These are phyloP conservation scores for Aspergillus proliferans DNA, from an alignment of 2,329 filamentous ascomycete species.

Conservation along the genomic window DNA sequence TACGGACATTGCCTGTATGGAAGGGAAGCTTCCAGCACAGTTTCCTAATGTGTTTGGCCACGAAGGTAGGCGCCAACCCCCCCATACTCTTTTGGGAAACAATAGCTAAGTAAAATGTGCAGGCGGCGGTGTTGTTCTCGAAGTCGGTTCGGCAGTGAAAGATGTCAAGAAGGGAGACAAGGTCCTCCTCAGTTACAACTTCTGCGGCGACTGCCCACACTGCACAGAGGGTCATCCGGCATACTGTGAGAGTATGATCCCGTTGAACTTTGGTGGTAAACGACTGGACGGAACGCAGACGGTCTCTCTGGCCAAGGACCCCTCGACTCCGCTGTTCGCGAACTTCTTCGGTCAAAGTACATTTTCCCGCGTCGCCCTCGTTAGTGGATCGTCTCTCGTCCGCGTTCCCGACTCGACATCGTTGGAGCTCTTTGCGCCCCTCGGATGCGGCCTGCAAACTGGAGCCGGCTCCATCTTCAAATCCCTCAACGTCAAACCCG, in stretches of 20 bases:
- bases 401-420: constrained; percentile 11
- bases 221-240: constrained; percentile 13
- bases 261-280: constrained; percentile 11
- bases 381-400: constrained; percentile 17
- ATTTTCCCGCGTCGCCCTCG: constrained; percentile 27
- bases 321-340: constrained; percentile 8
- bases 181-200: constrained; percentile 26
- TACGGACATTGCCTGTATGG: constrained; percentile 26
- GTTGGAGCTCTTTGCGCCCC: constrained; percentile 19
- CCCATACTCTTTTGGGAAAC: background rate
- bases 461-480: constrained; percentile 23
- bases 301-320: background rate
- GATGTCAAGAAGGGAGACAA: constrained; percentile 41
- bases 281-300: constrained; percentile 6
- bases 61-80: constrained; percentile 10
- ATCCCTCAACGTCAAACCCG: constrained; percentile 10
- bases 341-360: constrained; percentile 36
- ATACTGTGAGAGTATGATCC: constrained; percentile 10
- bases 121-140: constrained; percentile 47
- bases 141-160: constrained; percentile 38
- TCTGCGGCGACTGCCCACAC: constrained; percentile 12
- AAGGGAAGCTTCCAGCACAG: constrained; percentile 8
- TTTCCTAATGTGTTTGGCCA: constrained; percentile 15
- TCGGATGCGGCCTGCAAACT: constrained; percentile 29
- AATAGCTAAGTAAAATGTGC: background rate